Conservation (phyloP, 1,139 yeast genomes). For the Lodderomyces parapsilosis region DNA sequence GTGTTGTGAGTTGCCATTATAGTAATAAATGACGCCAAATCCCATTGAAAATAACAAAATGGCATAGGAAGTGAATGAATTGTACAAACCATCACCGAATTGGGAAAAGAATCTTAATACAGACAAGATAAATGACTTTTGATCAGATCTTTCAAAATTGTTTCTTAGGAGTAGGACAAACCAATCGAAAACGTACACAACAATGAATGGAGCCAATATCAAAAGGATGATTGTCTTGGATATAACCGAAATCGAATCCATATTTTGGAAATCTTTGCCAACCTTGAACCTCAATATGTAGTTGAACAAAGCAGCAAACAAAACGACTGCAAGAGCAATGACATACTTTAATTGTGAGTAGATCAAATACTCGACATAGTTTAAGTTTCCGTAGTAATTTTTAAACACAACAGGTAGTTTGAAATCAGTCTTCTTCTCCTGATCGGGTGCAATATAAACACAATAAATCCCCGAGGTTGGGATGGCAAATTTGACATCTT, state of each 20-base stretch:
- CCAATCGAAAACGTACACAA: conserved; percentile 13
- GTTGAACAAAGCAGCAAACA: conserved; percentile 25
- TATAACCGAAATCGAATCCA: conserved; percentile 34
- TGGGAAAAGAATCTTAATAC: conserved; percentile 2
- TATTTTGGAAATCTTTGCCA: conserved; percentile 28
- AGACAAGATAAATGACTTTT: conserved; percentile 7
- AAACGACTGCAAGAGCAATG: conserved; percentile 17
- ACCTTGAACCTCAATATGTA: conserved; percentile 29
- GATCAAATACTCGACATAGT: conserved; percentile 18
- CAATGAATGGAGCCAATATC: conserved; percentile 25
- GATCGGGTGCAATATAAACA: conserved; percentile 28
- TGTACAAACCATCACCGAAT: conserved; percentile 7
- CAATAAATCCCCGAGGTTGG: conserved; percentile 33
- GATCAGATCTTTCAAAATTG: conserved; percentile 11
- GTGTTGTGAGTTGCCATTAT: conserved; percentile 24
- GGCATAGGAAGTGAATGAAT: conserved; percentile 14
- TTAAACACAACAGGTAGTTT: conserved; percentile 21
- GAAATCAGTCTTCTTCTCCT: conserved; percentile 12
- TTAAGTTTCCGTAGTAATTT: conserved; percentile 31
- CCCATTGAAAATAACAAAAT: conserved; percentile 39
- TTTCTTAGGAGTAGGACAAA: conserved; percentile 20
- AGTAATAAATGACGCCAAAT: conserved; percentile 37
- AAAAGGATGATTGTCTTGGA: conserved; percentile 34
- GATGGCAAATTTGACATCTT: conserved; percentile 15
- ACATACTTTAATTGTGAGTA: conserved; percentile 21